A percentile compares a stretch with the other conserved stretches of the same genome.
Evolutionary conservation across 257 asterid species (phyloP).

Genomic region (Jaltomata sinuosa): DNA sequence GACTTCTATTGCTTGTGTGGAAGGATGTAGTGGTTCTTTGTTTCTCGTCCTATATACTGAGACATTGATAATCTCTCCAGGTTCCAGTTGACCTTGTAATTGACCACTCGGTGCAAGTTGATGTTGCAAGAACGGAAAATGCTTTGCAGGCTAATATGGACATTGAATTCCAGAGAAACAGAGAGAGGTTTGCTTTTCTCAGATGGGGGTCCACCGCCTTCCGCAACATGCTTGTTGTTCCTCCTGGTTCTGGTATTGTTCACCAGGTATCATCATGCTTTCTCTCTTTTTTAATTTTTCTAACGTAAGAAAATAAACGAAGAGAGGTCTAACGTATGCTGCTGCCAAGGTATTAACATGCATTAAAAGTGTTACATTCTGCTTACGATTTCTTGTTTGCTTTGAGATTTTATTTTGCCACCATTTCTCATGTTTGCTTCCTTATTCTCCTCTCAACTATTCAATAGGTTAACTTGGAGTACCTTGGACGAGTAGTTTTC

Average conservation of each 20-base stretch:
- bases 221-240: conserved; percentile 88
- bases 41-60: neutral
- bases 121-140: conserved; percentile 81
- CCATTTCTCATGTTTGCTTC: neutral
- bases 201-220: conserved; percentile 94
- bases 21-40: neutral
- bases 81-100: conserved; percentile 95
- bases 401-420: neutral
- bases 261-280: conserved; percentile 53
- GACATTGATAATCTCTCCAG: conserved; percentile 24
- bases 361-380: neutral
- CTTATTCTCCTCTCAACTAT: conserved; percentile 3
- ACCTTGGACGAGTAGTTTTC: conserved; percentile 93
- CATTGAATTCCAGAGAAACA: conserved; percentile 74
- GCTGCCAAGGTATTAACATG: neutral
- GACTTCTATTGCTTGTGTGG: neutral
- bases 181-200: conserved; percentile 88
- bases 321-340: neutral
- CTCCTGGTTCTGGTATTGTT: conserved; percentile 97
- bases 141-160: conserved; percentile 93
- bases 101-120: conserved; percentile 95
- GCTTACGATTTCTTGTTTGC: neutral
- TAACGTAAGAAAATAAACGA: neutral
- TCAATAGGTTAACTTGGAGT: conserved; percentile 80
- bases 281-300: neutral